Evolutionary conservation across 164 flowering plant species (phyloP), one percentile per base, ranked within the genome.

Genomic region (Pachysandra terminalis): DNA sequence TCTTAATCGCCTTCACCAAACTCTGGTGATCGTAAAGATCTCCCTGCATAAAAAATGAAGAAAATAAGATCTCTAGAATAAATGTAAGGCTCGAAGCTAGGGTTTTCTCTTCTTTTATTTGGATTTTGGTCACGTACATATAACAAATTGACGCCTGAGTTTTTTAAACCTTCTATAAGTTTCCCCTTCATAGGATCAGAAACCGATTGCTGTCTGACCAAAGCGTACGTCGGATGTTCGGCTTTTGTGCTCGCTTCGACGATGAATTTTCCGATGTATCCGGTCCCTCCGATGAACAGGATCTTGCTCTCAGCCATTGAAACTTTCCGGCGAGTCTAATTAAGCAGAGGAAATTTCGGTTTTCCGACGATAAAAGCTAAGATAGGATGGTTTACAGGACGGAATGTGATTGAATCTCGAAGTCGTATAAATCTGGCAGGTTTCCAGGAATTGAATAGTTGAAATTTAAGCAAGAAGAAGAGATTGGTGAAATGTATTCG

Each of bases 281-380:
- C 88, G 0, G 86, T 85, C 8, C 78, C 85, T 19, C 88, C 88
- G 65, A 85, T 78, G 59, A 81, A 13, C 63, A 82, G 61, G 68
- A 82, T 73, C 72, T 81, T 81, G 74, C 81, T 78, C 48, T 26
- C 69, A 2, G 79, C 71, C 81, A 81, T 79, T 32, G 37, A 32
- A 3, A 32, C 37, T 45, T 45, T 45, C 1, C 10, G 15, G 17
- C 51, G 15, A 45, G 17, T 32, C 37, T 32, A n/a, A n/a, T n/a
- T n/a, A 45, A 12, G 14, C 16, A 45, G 51, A 45, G 51, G 51
- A 45, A 45, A 12, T 12, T 45, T 45, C 14, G 51, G 10, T n/a
- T 45, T 45, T 45, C 15, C 51, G 17, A 13, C 14, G 51, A 45
- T 5, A 5, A 45, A 45, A 10, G 51, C 17, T 10, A 15, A 45